Conservation (phyloP, 2,329 filamentous ascomycete genomes). For the Berkeleyomyces rouxiae region DNA sequence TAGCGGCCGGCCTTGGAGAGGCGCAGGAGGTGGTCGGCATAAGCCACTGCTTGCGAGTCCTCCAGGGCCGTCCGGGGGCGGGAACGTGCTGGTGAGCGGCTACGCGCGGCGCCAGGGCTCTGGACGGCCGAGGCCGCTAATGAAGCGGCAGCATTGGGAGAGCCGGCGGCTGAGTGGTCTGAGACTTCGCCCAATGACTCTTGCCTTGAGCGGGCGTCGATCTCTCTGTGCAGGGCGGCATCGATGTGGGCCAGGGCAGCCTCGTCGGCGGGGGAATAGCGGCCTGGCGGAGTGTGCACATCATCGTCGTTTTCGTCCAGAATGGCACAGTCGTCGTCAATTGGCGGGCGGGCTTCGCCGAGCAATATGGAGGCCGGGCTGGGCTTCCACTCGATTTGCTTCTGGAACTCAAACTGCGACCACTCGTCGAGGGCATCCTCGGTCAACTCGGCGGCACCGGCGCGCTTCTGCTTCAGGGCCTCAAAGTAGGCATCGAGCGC, state of each 20-base stretch:
- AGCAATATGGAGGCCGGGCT: conserved; percentile 38
- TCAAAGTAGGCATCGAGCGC: conserved; percentile 84
- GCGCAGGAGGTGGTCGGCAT: conserved; percentile 62
- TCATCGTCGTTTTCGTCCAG: conserved; percentile 17
- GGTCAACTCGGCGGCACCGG: conserved; percentile 27
- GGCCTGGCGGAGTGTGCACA: conserved; percentile 15
- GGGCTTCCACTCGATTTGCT: conserved; percentile 78
- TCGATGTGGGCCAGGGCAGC: conserved; percentile 66
- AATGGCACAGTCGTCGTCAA: conserved; percentile 11
- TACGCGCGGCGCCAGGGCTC: conserved; percentile 27
- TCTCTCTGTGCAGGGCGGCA: conserved; percentile 66
- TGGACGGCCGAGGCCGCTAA: conserved; percentile 25
- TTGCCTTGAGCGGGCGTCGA: conserved; percentile 34
- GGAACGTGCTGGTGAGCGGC: conserved; percentile 31
- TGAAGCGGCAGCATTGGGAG: conserved; percentile 21
- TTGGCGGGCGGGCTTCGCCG: conserved; percentile 21
- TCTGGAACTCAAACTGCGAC: conserved; percentile 80
- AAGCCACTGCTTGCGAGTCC: conserved; percentile 49
- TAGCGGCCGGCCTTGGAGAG: conserved; percentile 58
- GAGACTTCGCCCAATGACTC: conserved; percentile 28
- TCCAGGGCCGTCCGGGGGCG: conserved; percentile 40
- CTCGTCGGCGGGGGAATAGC: conserved; percentile 27
- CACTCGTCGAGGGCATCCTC: conserved; percentile 60
- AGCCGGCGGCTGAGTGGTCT: conserved; percentile 24
- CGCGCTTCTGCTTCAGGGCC: conserved; percentile 68